Evolutionary conservation across 2,329 filamentous ascomycete species (phyloP), one percentile per base, ranked within the genome.

Genomic region (Periconia macrospinosa): DNA sequence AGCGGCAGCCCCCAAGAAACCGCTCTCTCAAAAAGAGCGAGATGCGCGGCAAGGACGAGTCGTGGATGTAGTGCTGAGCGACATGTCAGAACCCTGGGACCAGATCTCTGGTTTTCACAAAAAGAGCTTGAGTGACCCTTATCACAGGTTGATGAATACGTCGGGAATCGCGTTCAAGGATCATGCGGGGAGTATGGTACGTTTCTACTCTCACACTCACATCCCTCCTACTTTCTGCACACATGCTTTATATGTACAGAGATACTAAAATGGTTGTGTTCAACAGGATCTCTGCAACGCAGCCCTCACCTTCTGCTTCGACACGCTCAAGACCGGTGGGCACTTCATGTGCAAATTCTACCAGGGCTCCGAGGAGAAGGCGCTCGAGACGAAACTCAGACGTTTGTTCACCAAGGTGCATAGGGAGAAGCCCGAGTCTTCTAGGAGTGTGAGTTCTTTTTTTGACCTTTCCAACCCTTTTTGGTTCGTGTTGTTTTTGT

Each of bases 71-170:
- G 91, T 99, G 72, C 80, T 99, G 72, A 96, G 91, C 86, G 94
- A 99, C 84, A 99, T 99, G 94, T 99, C 87, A 85, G 93, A 83
- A 83, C 92, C 94, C 88, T 97, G 92, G 92, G 82, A 86, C 67
- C 89, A 90, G 79, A 89, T 84, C 49, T 81, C 82, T 69, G 88
- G 88, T 69, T 92, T 90, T 79, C 88, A 85, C 79, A 88, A 89
- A 80, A 91, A 86, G 79, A 96, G 87, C 81, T 83, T 97, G 85
- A 96, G 88, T 93, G 89, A 94, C 85, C 91, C 92, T 61, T 94
- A 95, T 86, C 75, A 78, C 83, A 99, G 94, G 94, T 89, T 99
- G 88, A 96, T 97, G 92, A 99, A 99, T 77, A 97, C 93, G 66
- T 96, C 90, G 77, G 94, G 94, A 52, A 89, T 91, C 67, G 76